Evolutionary conservation across 257 asterid genomes (phyloP).

Genomic region (Capsicum rhomboideum): DNA sequence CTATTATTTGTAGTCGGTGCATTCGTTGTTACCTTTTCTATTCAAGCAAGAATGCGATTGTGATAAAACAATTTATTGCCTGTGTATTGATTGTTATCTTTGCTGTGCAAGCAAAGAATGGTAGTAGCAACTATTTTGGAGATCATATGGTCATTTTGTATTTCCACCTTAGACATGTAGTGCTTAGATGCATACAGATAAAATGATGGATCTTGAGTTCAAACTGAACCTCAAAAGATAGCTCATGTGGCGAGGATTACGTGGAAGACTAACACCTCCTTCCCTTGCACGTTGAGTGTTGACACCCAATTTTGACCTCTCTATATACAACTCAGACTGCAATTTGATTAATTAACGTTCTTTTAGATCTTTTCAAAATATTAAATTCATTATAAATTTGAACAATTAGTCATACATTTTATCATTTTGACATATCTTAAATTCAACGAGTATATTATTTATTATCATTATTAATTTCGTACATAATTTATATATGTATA

Average conservation of each 20-base stretch:
- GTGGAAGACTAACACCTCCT: background rate
- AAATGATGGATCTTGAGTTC: background rate
- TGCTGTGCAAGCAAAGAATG: background rate
- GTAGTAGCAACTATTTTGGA: background rate
- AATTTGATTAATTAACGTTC: too few relatives aligned
- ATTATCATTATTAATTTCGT: too few relatives aligned
- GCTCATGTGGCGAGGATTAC: background rate
- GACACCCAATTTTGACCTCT: too few relatives aligned
- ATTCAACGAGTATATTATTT: too few relatives aligned
- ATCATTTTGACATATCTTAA: too few relatives aligned
- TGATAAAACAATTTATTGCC: background rate
- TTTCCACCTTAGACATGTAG: background rate
- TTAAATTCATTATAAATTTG: too few relatives aligned
- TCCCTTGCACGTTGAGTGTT: background rate
- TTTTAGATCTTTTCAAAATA: too few relatives aligned
- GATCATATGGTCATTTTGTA: background rate
- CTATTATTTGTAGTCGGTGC: background rate
- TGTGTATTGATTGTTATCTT: background rate
- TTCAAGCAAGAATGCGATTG: background rate
- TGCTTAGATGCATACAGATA: background rate
- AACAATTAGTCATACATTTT: too few relatives aligned
- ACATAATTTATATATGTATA: too few relatives aligned
- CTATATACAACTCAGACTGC: too few relatives aligned
- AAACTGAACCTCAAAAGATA: background rate
- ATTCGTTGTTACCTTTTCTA: background rate